Evolutionary conservation across 2,329 filamentous ascomycete genomes (phyloP).

Genomic region (Pseudogymnoascus sp.): DNA sequence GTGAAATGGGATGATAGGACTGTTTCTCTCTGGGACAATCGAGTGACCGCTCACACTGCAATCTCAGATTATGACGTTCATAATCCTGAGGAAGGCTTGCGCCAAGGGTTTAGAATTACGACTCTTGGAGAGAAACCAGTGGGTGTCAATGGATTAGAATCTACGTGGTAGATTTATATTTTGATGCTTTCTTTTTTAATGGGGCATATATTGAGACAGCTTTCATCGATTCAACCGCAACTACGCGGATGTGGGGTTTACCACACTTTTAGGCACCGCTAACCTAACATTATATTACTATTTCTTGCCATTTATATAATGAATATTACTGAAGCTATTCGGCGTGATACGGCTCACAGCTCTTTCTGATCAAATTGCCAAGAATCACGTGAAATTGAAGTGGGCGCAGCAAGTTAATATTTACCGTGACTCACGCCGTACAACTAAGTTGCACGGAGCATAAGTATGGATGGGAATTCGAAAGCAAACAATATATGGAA

Average conservation of each 20-base stretch:
- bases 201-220: not conserved
- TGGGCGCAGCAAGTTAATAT: not conserved
- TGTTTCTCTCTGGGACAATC: slow-evolving; percentile 75
- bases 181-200: not conserved
- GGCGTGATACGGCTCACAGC: not conserved
- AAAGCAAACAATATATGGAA: not conserved
- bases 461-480: not conserved
- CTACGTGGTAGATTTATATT: slow-evolving; percentile 27
- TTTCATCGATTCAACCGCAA: not conserved
- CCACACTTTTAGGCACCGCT: not conserved
- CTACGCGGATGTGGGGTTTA: not conserved
- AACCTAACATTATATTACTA: not conserved
- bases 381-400: not conserved
- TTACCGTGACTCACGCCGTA: not conserved
- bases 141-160: slow-evolving; percentile 33
- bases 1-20: slow-evolving; percentile 70
- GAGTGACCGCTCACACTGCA: slow-evolving; percentile 40
- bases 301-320: not conserved
- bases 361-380: not conserved
- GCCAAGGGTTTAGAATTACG: slow-evolving; percentile 37
- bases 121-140: slow-evolving; percentile 33
- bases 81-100: slow-evolving; percentile 33
- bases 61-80: slow-evolving; percentile 39
- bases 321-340: not conserved
- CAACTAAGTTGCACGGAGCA: not conserved